These are phyloP conservation scores for Aspergillus carlsbadensis DNA, from an alignment of 495 filamentous ascomycete genomes.

Conservation along the genomic window DNA sequence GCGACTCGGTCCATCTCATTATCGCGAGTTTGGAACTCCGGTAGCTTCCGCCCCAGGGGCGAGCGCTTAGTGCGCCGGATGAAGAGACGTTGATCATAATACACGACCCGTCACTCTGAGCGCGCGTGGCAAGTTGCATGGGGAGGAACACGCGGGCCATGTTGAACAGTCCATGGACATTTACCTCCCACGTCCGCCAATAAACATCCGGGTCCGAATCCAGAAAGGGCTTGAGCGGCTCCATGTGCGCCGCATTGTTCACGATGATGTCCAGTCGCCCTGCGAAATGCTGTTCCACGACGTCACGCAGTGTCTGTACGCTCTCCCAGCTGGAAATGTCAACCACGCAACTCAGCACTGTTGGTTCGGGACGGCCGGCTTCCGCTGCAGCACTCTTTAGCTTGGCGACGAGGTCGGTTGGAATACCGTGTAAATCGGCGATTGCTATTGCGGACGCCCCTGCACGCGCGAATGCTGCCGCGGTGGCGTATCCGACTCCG, in stretches of 20 bases:
- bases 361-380: no score
- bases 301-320: no score
- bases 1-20: conserved; percentile 47
- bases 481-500: conserved; percentile 1
- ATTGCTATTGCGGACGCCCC: conserved; percentile 1
- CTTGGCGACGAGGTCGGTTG: neutral
- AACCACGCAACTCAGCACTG: no score
- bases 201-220: conserved; percentile 46
- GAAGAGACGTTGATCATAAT: conserved; percentile 21
- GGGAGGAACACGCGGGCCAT: conserved; percentile 23
- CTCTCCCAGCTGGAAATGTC: no score
- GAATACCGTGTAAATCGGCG: neutral
- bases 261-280: conserved; percentile 52
- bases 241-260: conserved; percentile 52
- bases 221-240: conserved; percentile 30
- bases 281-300: no score
- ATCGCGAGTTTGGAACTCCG: conserved; percentile 48
- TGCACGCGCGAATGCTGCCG: neutral
- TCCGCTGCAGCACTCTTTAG: neutral
- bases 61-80: conserved; percentile 40
- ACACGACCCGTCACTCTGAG: no score
- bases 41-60: conserved; percentile 5
- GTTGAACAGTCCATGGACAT: conserved; percentile 35
- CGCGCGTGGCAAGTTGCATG: conserved; percentile 42
- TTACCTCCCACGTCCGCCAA: conserved; percentile 46